Conservation (phyloP, 768 basidiomycete genomes). For the Collybia sordida region DNA sequence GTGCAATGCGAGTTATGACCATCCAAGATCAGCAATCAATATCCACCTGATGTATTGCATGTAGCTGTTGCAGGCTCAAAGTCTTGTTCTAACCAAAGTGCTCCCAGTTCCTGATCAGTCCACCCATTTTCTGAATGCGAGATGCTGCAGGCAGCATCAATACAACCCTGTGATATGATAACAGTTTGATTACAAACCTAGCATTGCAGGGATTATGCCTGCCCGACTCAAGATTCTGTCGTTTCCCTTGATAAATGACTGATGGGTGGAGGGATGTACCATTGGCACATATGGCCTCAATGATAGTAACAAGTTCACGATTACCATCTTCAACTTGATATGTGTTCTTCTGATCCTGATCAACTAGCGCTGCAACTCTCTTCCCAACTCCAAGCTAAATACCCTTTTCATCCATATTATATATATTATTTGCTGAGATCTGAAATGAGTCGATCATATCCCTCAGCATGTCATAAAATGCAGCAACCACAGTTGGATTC, state of each 20-base stretch:
- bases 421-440: neutral
- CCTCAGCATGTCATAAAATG: neutral
- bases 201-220: conserved; percentile 1
- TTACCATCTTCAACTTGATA: conserved; percentile 26
- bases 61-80: neutral
- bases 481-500: neutral
- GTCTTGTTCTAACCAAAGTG: conserved; percentile 25
- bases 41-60: conserved; percentile 10
- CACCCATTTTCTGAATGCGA: neutral
- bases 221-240: conserved; percentile 8
- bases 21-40: neutral
- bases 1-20: conserved; percentile 3
- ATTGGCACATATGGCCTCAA: conserved; percentile 44
- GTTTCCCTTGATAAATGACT: conserved; percentile 36
- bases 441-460: neutral
- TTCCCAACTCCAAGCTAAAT: conserved; percentile 24
- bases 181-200: conserved; percentile 1
- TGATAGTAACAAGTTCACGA: conserved; percentile 44
- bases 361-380: conserved; percentile 10
- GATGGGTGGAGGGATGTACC: conserved; percentile 32
- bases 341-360: conserved; percentile 13
- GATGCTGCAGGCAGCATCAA: neutral
- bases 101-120: conserved; percentile 1
- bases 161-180: neutral
- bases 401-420: conserved; percentile 22